phyloP scores from a whole-genome alignment of 2,329 filamentous ascomycete species.

The Diplocarpon mali region DNA sequence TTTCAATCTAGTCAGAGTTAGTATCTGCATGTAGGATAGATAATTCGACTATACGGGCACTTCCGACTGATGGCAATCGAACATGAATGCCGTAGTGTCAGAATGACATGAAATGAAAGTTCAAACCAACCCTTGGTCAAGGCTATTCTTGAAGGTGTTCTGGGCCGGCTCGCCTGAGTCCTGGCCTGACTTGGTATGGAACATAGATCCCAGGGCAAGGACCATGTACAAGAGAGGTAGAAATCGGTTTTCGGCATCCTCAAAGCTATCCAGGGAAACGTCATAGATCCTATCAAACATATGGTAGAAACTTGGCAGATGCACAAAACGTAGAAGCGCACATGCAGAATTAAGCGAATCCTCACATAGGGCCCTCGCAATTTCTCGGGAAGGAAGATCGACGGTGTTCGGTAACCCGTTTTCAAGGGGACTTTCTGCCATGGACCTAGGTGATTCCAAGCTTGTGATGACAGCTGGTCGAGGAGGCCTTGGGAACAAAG shows the following conservation, averaged over 20 bases:
- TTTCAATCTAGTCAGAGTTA: constrained; percentile 44
- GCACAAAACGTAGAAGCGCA: constrained; percentile 57
- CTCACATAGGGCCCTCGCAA: constrained; percentile 41
- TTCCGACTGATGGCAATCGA: not conserved
- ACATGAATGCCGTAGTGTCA: not conserved
- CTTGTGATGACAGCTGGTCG: constrained; percentile 30
- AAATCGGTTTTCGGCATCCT: constrained; percentile 54
- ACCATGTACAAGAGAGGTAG: constrained; percentile 61
- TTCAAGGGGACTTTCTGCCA: constrained; percentile 25
- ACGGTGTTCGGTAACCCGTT: constrained; percentile 29
- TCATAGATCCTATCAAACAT: constrained; percentile 71
- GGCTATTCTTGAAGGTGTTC: constrained; percentile 39
- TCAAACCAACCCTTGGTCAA: constrained; percentile 42
- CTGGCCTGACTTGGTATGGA: constrained; percentile 46
- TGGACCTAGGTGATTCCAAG: constrained; percentile 25
- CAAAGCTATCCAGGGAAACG: constrained; percentile 48
- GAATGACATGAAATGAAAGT: not conserved
- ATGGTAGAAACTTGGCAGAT: constrained; percentile 70
- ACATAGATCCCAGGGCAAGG: constrained; percentile 63
- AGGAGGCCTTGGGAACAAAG: constrained; percentile 44
- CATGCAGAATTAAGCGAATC: constrained; percentile 47
- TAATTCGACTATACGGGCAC: not conserved
- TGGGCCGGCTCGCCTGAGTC: constrained; percentile 33
- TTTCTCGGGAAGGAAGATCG: constrained; percentile 58
- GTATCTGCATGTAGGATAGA: not conserved